These are phyloP conservation scores for Metarhizium sp. DNA, from an alignment of 2,329 filamentous ascomycete species.

Conservation along the genomic window DNA sequence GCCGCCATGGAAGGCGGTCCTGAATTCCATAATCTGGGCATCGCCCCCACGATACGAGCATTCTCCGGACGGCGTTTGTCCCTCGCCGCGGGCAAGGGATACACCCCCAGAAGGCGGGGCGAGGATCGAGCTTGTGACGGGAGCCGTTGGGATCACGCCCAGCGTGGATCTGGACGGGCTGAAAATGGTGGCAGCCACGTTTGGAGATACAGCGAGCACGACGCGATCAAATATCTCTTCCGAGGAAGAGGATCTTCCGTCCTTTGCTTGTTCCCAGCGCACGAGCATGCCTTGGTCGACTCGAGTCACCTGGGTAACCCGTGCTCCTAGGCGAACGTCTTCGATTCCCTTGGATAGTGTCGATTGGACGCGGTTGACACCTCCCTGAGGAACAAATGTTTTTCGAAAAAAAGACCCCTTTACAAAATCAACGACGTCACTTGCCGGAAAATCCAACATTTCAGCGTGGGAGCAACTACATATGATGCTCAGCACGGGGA, in stretches of 20 bases:
- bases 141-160: conserved; percentile 34
- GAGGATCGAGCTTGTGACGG: conserved; percentile 38
- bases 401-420: conserved; percentile 33
- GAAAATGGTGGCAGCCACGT: conserved; percentile 40
- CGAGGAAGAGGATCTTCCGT: conserved; percentile 4
- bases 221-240: conserved; percentile 39
- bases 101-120: conserved; percentile 7
- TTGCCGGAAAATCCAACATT: conserved; percentile 41
- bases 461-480: conserved; percentile 43
- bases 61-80: not conserved
- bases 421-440: conserved; percentile 42
- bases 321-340: conserved; percentile 29
- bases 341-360: conserved; percentile 29
- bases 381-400: conserved; percentile 41
- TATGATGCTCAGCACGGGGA: conserved; percentile 45
- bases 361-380: conserved; percentile 39
- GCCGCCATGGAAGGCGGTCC: conserved; percentile 21
- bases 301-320: conserved; percentile 26
- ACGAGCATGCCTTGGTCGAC: conserved; percentile 16
- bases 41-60: conserved; percentile 19
- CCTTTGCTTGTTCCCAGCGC: conserved; percentile 20
- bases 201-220: conserved; percentile 44
- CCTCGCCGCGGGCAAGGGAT: conserved; percentile 3
- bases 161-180: conserved; percentile 28
- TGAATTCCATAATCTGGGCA: conserved; percentile 26